phyloP scores from a whole-genome alignment of 2,329 filamentous ascomycete genomes.

The Colletotrichum camelliae region DNA sequence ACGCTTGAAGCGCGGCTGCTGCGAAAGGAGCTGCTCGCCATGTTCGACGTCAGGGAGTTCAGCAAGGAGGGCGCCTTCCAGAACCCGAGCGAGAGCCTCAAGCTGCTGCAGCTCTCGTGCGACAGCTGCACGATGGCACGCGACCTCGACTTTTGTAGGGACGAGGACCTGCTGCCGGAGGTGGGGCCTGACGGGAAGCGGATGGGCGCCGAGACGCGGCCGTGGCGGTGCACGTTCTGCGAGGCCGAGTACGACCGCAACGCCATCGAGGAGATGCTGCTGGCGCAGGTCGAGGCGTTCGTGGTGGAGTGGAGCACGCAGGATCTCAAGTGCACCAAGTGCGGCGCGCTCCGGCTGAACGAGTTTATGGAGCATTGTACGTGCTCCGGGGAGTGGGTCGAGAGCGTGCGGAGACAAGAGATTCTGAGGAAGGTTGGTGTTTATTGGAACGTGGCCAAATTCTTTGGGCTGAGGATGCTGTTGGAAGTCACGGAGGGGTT shows the following conservation, averaged over 20 bases:
- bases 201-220: conserved; percentile 40
- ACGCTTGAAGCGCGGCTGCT: conserved; percentile 86
- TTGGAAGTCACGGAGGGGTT: conserved; percentile 74
- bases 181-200: conserved; percentile 17
- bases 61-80: conserved; percentile 84
- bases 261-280: conserved; percentile 81
- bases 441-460: conserved; percentile 75
- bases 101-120: conserved; percentile 79
- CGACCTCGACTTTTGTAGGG: conserved; percentile 91
- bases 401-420: conserved; percentile 71
- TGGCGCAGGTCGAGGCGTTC: conserved; percentile 76
- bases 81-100: conserved; percentile 81
- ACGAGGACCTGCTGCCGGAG: conserved; percentile 77
- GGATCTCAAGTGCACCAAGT: conserved; percentile 80
- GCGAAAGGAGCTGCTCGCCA: conserved; percentile 83
- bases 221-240: conserved; percentile 82
- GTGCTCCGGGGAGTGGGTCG: conserved; percentile 86
- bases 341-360: conserved; percentile 79
- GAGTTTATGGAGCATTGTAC: conserved; percentile 97
- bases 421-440: conserved; percentile 71
- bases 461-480: conserved; percentile 84
- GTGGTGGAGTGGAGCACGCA: conserved; percentile 85
- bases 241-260: conserved; percentile 77
- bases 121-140: conserved; percentile 88
- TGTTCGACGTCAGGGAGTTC: conserved; percentile 97